These are phyloP conservation scores for Myriosclerotinia duriaeana DNA, from an alignment of 2,329 filamentous ascomycete species.

Conservation along the genomic window DNA sequence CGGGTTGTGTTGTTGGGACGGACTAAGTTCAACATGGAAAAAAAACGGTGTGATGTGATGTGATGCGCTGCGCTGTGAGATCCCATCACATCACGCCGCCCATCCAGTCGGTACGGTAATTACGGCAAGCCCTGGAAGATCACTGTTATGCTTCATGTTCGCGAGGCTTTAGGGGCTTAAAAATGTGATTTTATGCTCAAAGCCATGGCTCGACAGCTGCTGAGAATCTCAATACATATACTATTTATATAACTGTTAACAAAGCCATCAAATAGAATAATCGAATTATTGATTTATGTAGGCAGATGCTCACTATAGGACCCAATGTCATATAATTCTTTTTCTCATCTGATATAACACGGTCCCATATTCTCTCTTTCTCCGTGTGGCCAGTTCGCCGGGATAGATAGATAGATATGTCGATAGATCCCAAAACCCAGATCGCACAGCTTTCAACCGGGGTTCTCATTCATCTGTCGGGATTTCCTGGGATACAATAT, in stretches of 20 bases:
- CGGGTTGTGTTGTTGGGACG: conserved; percentile 4
- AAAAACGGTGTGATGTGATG: conserved; percentile 23
- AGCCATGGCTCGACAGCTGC: conserved; percentile 2
- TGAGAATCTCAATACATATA: background rate
- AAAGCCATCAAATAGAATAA: background rate
- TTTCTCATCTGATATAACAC: conserved; percentile 3
- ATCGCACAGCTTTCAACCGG: conserved; percentile 7
- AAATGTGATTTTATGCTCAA: background rate
- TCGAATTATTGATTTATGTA: background rate
- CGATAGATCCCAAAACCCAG: background rate
- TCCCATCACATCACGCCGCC: conserved; percentile 18
- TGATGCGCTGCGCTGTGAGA: conserved; percentile 7
- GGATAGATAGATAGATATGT: background rate
- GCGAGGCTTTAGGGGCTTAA: conserved; percentile 5
- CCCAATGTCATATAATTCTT: background rate
- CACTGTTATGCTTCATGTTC: conserved; percentile 11
- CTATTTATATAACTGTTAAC: conserved; percentile 14
- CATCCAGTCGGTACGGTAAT: conserved; percentile 20
- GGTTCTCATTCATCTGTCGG: conserved; percentile 11
- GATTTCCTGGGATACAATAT: conserved; percentile 1
- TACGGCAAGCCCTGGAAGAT: conserved; percentile 15
- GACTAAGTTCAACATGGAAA: conserved; percentile 9
- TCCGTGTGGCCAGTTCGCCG: conserved; percentile 14
- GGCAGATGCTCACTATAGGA: conserved; percentile 7
- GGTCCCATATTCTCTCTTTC: conserved; percentile 4